Evolutionary conservation across 192 early-diverging fungal genomes (phyloP), one percentile per base, ranked within the genome.

Genomic region (Backusella sp.): DNA sequence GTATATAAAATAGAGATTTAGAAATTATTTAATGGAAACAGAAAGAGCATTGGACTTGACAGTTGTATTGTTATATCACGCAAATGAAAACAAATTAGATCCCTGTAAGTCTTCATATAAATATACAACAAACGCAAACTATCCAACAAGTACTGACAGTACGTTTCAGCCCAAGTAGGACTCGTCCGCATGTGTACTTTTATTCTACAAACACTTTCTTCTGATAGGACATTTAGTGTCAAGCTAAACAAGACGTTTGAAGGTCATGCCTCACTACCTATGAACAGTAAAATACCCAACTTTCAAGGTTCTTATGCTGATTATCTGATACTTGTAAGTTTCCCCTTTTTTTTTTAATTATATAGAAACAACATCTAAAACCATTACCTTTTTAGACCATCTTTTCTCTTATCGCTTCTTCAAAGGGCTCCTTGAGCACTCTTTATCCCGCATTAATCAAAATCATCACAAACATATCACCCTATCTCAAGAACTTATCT

Each of bases 391-490:
- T 6, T 9, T 84, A 93, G 91, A 89, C 92, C 28, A 88, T 94
- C 11, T 92, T 91, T 71, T 90, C 87, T n/a, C 79, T 97, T 4
- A 90, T 96, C 46, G 89, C 94, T 21, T 90, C 94, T 12, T 93
- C 94, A 21, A 85, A 86, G 75, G 88, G 89, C 5, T 79, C 86
- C 30, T 79, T 95, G 34, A 72, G 86, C 7, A 85, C 90, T 0
- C 86, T 96, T 12, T 94, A 95, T 83, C 93, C 95, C 65, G 90
- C 90, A 34, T 76, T 96, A 46, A 84, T 98, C 21, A 80, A 92
- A 23, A 88, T 90, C 12, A 85, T 98, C 32, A 86, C 91, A 30
- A 98, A 98, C 78, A 86, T 95, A 14, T 88, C 94, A 3, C 93
- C 95, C 11, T 93, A 94, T 73, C 72, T 96, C 36, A 96, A 94